phyloP scores from a whole-genome alignment of 1,284 basidiomycete genomes.

The Pascua sp. region DNA sequence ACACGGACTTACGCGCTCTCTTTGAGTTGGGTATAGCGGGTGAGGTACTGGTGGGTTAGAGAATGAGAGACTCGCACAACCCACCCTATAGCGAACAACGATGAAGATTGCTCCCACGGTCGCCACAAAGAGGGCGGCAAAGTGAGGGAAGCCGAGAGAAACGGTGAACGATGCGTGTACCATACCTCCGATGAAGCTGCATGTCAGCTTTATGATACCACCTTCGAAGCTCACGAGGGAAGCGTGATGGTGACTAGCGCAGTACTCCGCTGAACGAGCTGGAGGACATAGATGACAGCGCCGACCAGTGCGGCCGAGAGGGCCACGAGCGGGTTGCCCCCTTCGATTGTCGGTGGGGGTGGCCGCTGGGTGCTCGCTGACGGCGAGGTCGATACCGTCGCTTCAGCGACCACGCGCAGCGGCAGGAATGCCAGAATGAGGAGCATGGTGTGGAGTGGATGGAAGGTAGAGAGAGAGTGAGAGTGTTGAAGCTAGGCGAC shows the following conservation, averaged over 20 bases:
- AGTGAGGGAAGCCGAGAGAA: constrained; percentile 83
- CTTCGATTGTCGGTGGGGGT: constrained; percentile 2
- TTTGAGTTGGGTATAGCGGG: constrained; percentile 65
- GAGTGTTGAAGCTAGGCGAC: too few relatives aligned
- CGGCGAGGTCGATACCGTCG: not conserved
- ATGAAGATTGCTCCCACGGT: constrained; percentile 70
- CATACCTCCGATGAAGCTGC: constrained; percentile 53
- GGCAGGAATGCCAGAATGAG: not conserved
- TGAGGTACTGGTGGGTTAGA: constrained; percentile 41
- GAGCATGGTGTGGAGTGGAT: too few relatives aligned
- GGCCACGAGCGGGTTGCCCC: constrained; percentile 62
- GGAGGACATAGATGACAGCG: constrained; percentile 74
- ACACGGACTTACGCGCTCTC: constrained; percentile 61
- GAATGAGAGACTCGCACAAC: constrained; percentile 57
- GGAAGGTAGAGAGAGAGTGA: too few relatives aligned
- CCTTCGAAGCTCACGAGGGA: constrained; percentile 54
- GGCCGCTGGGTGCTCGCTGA: constrained; percentile 4
- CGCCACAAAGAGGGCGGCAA: constrained; percentile 68
- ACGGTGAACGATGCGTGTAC: constrained; percentile 85
- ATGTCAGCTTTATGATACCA: constrained; percentile 42
- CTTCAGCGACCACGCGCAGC: not conserved
- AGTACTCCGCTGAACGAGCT: constrained; percentile 66
- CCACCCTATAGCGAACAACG: constrained; percentile 74
- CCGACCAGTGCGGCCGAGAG: constrained; percentile 78
- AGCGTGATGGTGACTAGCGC: constrained; percentile 75